Percentiles rank a stretch among this genome's conserved stretches.
Evolutionary conservation across 2,329 filamentous ascomycete genomes (phyloP).

Genomic region (Fusarium sp.): DNA sequence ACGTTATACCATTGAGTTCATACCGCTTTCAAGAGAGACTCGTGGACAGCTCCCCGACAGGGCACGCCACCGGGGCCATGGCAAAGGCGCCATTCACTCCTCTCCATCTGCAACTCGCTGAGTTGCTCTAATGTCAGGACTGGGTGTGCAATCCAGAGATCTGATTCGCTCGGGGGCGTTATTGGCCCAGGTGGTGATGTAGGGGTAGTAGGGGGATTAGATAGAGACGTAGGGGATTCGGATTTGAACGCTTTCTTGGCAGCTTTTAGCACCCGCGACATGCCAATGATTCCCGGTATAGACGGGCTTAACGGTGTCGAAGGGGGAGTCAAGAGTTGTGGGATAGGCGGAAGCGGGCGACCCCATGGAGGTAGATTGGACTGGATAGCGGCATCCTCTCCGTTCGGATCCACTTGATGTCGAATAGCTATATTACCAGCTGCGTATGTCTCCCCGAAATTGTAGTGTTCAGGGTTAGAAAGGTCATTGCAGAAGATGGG

Average conservation of each 20-base stretch:
- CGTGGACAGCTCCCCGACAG: not conserved
- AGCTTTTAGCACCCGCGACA: not conserved
- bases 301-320: not conserved
- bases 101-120: not conserved
- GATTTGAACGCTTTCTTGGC: not conserved
- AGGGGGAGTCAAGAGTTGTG: not conserved
- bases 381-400: no score
- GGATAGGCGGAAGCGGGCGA: not conserved
- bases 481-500: not conserved
- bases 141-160: no score
- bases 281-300: not conserved
- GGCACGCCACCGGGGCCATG: not conserved
- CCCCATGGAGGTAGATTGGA: no score
- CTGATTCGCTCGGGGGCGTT: not conserved
- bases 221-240: not conserved
- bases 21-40: not conserved
- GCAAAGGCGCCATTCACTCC: not conserved
- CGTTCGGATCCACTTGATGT: no score
- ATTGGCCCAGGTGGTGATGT: not conserved
- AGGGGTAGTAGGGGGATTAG: not conserved
- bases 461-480: not conserved
- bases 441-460: not conserved
- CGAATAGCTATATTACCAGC: no score
- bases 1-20: not conserved
- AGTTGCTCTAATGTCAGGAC: not conserved